Conservation (phyloP, 768 basidiomycete genomes). For the Leucocoprinus leucothites region DNA sequence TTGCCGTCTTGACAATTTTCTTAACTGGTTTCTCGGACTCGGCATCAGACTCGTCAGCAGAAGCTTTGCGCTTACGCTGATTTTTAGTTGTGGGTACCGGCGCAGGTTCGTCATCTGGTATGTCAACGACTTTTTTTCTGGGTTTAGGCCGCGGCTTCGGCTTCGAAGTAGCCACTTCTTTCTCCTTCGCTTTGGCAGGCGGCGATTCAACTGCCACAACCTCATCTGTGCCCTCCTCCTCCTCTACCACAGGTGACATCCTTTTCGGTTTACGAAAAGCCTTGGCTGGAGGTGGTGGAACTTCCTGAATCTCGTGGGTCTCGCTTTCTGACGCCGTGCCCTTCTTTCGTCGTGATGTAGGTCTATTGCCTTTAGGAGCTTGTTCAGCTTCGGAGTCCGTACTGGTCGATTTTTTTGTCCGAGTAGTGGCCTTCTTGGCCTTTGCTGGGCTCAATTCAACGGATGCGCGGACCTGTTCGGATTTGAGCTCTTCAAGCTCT, state of each 20-base stretch:
- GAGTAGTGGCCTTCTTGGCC: neutral
- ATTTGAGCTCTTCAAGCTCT: constrained; percentile 41
- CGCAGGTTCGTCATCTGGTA: constrained; percentile 20
- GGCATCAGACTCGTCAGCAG: constrained; percentile 13
- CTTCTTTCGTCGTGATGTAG: constrained; percentile 13
- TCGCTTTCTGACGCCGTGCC: constrained; percentile 14
- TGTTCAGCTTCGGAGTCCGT: constrained; percentile 18
- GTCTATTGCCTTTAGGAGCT: constrained; percentile 14
- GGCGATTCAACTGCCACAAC: constrained; percentile 18
- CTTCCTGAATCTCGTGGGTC: constrained; percentile 18
- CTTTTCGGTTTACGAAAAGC: constrained; percentile 17
- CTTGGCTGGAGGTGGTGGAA: neutral
- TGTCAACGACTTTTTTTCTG: constrained; percentile 9
- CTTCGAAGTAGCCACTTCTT: constrained; percentile 16
- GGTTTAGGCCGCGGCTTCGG: constrained; percentile 11
- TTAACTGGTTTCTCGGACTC: constrained; percentile 14
- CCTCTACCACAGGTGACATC: constrained; percentile 15
- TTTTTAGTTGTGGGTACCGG: constrained; percentile 17
- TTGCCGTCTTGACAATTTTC: constrained; percentile 12
- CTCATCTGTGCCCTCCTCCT: constrained; percentile 17
- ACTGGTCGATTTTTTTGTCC: neutral
- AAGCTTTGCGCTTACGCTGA: constrained; percentile 39
- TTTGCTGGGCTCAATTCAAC: neutral
- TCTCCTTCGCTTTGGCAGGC: constrained; percentile 17
- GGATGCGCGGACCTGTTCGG: constrained; percentile 30